Conservation (phyloP, 2,329 filamentous ascomycete genomes). For the Harringtonia lauricola region DNA sequence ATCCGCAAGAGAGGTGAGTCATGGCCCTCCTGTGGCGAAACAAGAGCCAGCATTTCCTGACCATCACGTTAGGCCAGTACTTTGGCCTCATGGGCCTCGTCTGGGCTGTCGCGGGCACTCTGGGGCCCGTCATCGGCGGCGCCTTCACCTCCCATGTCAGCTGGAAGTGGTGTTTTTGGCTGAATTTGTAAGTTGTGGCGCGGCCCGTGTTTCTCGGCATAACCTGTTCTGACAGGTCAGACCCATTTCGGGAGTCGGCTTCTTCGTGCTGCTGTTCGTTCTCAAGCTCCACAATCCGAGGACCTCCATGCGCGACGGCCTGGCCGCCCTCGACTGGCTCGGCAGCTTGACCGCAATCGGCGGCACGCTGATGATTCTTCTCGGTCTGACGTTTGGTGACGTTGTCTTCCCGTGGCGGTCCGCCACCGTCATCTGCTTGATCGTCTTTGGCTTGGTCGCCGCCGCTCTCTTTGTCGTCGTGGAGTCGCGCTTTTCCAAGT, state of each 20-base stretch:
- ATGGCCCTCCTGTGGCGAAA: neutral
- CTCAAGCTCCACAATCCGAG: slow-evolving; percentile 58
- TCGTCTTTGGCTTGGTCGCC: slow-evolving; percentile 59
- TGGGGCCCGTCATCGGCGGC: slow-evolving; percentile 53
- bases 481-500: slow-evolving; percentile 63
- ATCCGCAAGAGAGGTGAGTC: slow-evolving; percentile 22
- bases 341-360: slow-evolving; percentile 53
- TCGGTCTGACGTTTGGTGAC: slow-evolving; percentile 79
- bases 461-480: slow-evolving; percentile 58
- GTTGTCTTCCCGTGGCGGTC: slow-evolving; percentile 65
- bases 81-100: slow-evolving; percentile 56
- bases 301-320: slow-evolving; percentile 49
- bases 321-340: slow-evolving; percentile 51
- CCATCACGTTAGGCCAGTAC: slow-evolving; percentile 31
- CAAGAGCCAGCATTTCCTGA: too few species aligned
- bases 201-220: too few species aligned
- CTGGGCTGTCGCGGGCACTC: slow-evolving; percentile 52
- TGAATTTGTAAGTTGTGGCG: slow-evolving; percentile 44
- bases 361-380: slow-evolving; percentile 73
- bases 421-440: slow-evolving; percentile 62
- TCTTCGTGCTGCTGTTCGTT: slow-evolving; percentile 44
- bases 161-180: slow-evolving; percentile 62
- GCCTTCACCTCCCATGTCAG: slow-evolving; percentile 44
- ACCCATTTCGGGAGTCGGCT: slow-evolving; percentile 26
- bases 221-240: too few species aligned